Evolutionary conservation across 202 grass and related monocot genomes (phyloP).

Genomic region (Carex arenaria): DNA sequence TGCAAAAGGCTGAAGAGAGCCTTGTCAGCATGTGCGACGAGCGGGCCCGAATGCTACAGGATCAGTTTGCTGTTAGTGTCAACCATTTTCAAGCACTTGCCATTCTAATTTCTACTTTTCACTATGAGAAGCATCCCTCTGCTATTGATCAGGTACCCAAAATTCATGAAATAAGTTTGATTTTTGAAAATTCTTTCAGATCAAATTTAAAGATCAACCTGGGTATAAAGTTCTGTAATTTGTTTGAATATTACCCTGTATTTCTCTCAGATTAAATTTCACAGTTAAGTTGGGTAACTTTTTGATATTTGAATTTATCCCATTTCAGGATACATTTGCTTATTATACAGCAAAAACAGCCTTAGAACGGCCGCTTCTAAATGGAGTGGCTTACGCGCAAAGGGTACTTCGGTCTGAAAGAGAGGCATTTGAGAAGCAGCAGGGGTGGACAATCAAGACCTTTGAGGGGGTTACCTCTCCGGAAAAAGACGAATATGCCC

Average conservation of each 20-base stretch:
- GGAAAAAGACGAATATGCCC: constrained; percentile 67
- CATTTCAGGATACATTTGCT: constrained; percentile 69
- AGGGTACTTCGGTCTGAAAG: constrained; percentile 67
- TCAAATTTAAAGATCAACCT: neutral
- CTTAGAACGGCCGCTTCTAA: constrained; percentile 79
- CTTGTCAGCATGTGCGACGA: constrained; percentile 92
- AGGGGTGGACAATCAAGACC: constrained; percentile 81
- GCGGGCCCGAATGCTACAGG: constrained; percentile 91
- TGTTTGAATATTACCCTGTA: neutral
- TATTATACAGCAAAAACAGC: constrained; percentile 70
- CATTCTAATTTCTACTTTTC: constrained; percentile 84
- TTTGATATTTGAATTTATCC: neutral
- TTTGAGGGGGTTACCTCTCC: constrained; percentile 58
- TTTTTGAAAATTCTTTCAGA: neutral
- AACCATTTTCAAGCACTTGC: constrained; percentile 85
- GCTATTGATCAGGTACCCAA: constrained; percentile 61
- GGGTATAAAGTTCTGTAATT: neutral
- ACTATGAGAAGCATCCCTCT: constrained; percentile 73
- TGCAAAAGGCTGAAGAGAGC: constrained; percentile 60
- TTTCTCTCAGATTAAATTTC: neutral
- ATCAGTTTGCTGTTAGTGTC: constrained; percentile 92
- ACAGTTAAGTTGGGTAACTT: neutral
- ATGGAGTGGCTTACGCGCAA: constrained; percentile 82
- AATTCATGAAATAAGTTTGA: neutral
- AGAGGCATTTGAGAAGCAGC: constrained; percentile 69